Percentiles rank a stretch among this genome's conserved stretches.
phyloP scores from a whole-genome alignment of 2,329 filamentous ascomycete species.

The Fusarium austroafricanum region DNA sequence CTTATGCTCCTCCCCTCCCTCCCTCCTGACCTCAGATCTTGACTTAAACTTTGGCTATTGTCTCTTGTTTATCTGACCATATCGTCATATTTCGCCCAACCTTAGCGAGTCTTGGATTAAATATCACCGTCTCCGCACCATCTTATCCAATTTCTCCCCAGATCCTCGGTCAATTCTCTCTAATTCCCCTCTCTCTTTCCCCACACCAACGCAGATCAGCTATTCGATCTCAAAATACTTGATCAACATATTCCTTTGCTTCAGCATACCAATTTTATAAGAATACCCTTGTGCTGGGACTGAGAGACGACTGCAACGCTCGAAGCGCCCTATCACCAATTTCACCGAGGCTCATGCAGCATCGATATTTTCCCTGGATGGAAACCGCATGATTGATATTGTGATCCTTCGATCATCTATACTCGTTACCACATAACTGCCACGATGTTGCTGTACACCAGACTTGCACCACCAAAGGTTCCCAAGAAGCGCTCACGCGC shows the following conservation, averaged over 20 bases:
- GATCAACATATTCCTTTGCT: conserved; percentile 15
- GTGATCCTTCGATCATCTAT: conserved; percentile 40
- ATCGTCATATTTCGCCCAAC: conserved; percentile 17
- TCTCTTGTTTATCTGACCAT: conserved; percentile 6
- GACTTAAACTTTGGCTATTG: conserved; percentile 6
- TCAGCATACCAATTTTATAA: conserved; percentile 1
- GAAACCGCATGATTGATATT: conserved; percentile 38
- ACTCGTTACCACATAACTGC: conserved; percentile 34
- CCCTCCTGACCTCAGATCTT: conserved; percentile 9
- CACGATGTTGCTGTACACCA: conserved; percentile 69
- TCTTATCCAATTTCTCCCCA: conserved; percentile 24
- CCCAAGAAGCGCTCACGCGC: conserved; percentile 69
- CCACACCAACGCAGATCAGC: conserved; percentile 36
- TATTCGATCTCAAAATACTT: conserved; percentile 18
- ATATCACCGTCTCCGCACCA: conserved; percentile 30
- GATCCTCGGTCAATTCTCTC: conserved; percentile 34
- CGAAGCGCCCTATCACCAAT: not conserved
- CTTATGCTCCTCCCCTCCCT: too few relatives aligned
- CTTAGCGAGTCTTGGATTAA: conserved; percentile 2
- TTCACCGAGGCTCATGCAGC: conserved; percentile 21
- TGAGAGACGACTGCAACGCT: not conserved
- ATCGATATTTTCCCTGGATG: conserved; percentile 22
- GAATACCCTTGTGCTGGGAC: not conserved
- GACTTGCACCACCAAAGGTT: conserved; percentile 66
- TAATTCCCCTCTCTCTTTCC: conserved; percentile 28